Conservation (phyloP, 106 monocot species). For the Ottelia alismoides region DNA sequence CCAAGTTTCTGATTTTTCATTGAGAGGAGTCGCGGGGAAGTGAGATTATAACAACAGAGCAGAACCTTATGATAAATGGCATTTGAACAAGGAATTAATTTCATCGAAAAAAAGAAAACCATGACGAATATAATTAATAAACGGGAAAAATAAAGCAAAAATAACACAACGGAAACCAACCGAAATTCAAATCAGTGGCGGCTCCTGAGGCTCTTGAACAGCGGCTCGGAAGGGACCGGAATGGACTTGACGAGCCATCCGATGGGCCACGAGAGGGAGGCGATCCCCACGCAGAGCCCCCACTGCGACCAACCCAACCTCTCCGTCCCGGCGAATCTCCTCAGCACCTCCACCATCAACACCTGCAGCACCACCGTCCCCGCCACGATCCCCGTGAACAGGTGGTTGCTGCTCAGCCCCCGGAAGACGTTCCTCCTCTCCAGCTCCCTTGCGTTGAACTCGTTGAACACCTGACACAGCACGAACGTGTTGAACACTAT, state of each 20-base stretch:
- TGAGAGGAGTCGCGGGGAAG: too few species aligned
- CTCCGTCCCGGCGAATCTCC: constrained; percentile 28
- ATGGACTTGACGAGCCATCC: constrained; percentile 35
- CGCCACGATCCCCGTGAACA: constrained; percentile 35
- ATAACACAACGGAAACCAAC: too few species aligned
- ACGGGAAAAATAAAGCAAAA: too few species aligned
- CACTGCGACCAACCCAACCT: constrained; percentile 33
- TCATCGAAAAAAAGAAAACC: too few species aligned
- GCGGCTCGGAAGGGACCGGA: constrained; percentile 6
- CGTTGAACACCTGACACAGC: constrained; percentile 45
- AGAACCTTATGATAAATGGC: too few species aligned
- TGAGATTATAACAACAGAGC: too few species aligned
- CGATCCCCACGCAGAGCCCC: constrained; percentile 28
- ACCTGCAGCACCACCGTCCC: constrained; percentile 27
- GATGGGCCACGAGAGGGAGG: constrained; percentile 28
- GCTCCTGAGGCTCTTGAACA: neutral
- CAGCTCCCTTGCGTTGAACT: constrained; percentile 40
- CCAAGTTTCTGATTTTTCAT: too few species aligned
- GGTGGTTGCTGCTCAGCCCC: constrained; percentile 16
- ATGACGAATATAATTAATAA: too few species aligned
- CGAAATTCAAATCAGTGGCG: too few species aligned
- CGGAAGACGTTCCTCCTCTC: constrained; percentile 46
- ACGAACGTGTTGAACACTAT: constrained; percentile 46
- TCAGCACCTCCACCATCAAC: constrained; percentile 41
- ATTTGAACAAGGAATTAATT: too few species aligned